Evolutionary conservation across 306 rosid genomes (phyloP).

Genomic region (Lathyrus tuberosus): DNA sequence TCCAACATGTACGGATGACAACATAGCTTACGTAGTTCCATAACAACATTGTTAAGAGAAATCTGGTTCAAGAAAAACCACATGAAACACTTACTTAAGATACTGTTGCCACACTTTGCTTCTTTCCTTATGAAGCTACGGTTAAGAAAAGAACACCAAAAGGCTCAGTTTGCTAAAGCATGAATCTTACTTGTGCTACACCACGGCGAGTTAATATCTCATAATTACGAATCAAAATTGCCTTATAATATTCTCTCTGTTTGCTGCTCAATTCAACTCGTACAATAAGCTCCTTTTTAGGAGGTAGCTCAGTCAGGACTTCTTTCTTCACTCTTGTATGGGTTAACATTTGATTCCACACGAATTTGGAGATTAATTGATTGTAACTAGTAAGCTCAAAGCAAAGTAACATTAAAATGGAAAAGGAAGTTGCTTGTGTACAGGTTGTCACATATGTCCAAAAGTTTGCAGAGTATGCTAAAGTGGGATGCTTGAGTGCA

Average conservation of each 20-base stretch:
- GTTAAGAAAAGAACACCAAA: constrained; percentile 24
- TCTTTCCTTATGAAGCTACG: constrained; percentile 19
- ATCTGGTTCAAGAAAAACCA: constrained; percentile 60
- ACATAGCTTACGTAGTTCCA: constrained; percentile 97
- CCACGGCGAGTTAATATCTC: constrained; percentile 90
- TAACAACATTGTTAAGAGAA: constrained; percentile 92
- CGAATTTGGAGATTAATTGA: too few species aligned
- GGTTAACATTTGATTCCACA: constrained; percentile 38
- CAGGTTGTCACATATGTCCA: too few species aligned
- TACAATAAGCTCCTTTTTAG: constrained; percentile 93
- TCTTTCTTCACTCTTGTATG: constrained; percentile 93
- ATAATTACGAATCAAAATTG: constrained; percentile 94
- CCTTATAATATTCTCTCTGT: constrained; percentile 96
- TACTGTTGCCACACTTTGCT: constrained; percentile 19
- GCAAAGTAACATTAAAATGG: too few species aligned
- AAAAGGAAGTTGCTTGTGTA: too few species aligned
- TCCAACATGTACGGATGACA: constrained; percentile 96
- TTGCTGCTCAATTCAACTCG: constrained; percentile 89
- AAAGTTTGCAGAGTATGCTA: too few species aligned
- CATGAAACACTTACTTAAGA: constrained; percentile 26
- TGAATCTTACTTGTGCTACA: constrained; percentile 76
- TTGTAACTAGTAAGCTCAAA: too few species aligned
- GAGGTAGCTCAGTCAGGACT: constrained; percentile 95
- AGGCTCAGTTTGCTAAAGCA: constrained; percentile 28
- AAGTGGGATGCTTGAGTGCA: too few species aligned